Evolutionary conservation across 352 stramenopile species (phyloP).

Genomic region (Phytophthora constricta): DNA sequence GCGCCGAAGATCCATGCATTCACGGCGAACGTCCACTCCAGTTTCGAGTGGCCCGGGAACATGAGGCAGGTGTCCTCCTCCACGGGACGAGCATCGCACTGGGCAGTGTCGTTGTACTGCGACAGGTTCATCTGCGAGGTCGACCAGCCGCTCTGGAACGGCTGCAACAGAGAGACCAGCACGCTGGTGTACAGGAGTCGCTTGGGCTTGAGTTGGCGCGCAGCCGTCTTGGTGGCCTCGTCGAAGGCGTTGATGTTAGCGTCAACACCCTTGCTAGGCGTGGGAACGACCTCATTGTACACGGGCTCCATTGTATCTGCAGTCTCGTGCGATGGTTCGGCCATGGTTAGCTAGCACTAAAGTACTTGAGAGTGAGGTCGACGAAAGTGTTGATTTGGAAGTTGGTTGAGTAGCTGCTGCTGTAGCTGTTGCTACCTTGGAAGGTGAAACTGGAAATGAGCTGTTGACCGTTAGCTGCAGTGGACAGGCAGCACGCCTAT

Average conservation of each 20-base stretch:
- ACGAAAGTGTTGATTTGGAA: neutral
- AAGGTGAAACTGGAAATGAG: neutral
- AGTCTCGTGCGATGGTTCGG: neutral
- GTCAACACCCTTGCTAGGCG: neutral
- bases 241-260: neutral
- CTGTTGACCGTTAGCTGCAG: neutral
- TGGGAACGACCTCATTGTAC: neutral
- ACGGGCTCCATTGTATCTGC: neutral
- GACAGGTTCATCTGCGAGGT: slow-evolving; percentile 1
- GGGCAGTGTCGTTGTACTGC: neutral
- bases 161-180: neutral
- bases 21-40: neutral
- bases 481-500: neutral
- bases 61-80: neutral
- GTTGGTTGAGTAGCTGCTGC: neutral
- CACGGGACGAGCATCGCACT: neutral
- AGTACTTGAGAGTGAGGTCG: neutral
- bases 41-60: neutral
- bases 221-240: neutral
- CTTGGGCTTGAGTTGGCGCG: slow-evolving; percentile 1
- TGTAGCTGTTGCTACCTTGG: neutral
- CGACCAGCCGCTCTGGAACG: slow-evolving; percentile 1
- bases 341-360: neutral
- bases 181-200: neutral
- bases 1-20: slow-evolving; percentile 1